These are phyloP conservation scores for Albizia julibrissin DNA, from an alignment of 306 rosid genomes.

Conservation along the genomic window DNA sequence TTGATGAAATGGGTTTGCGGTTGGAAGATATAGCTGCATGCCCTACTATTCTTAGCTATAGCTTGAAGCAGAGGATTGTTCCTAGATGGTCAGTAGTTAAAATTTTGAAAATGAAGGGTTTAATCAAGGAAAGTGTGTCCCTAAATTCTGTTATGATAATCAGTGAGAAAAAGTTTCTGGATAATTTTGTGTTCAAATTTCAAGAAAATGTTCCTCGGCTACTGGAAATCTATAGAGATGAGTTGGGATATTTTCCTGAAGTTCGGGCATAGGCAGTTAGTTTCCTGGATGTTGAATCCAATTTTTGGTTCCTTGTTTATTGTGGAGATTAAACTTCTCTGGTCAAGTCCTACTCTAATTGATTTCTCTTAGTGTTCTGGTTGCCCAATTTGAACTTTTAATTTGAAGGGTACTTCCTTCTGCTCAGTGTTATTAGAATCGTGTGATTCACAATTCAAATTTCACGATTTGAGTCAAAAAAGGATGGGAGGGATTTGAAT, in stretches of 20 bases:
- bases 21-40: not conserved
- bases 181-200: not conserved
- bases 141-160: fast-evolving
- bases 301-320: not conserved
- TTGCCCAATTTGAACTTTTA: not conserved
- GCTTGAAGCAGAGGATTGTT: conserved; percentile 28
- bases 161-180: not conserved
- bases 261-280: not conserved
- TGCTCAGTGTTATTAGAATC: no score
- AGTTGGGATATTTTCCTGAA: not conserved
- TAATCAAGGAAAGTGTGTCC: not conserved
- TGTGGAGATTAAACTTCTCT: not conserved
- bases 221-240: not conserved
- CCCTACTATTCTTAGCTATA: not conserved
- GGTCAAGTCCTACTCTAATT: not conserved
- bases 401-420: not conserved
- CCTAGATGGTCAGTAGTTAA: conserved; percentile 9
- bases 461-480: no score
- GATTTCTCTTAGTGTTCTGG: not conserved
- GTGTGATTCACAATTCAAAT: no score
- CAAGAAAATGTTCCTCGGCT: not conserved
- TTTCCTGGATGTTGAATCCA: not conserved
- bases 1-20: not conserved
- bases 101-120: not conserved
- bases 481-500: no score